A percentile compares a stretch with the other conserved stretches of the same genome.
Evolutionary conservation across 2,329 filamentous ascomycete species (phyloP).

Genomic region (Plenodomus lindquistii): DNA sequence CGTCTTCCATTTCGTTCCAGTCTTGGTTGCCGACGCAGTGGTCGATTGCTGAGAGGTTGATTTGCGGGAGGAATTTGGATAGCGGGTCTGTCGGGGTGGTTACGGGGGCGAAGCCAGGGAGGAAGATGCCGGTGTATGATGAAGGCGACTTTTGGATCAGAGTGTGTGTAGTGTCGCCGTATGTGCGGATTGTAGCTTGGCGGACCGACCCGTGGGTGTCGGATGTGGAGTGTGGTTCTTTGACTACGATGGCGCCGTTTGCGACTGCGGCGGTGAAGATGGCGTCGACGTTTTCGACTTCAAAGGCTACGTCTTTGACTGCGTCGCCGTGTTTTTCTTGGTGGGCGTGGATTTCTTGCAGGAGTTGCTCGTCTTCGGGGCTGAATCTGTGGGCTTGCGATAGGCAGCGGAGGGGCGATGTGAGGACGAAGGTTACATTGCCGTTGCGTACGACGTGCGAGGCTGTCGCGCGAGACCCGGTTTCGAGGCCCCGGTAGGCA

Average conservation of each 20-base stretch:
- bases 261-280: slow-evolving; percentile 76
- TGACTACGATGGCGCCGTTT: slow-evolving; percentile 65
- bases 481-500: slow-evolving; percentile 87
- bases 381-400: slow-evolving; percentile 37
- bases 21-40: slow-evolving; percentile 98
- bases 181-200: slow-evolving; percentile 83
- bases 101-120: slow-evolving; percentile 76
- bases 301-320: slow-evolving; percentile 93
- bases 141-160: slow-evolving; percentile 70
- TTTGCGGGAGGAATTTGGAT: slow-evolving; percentile 59
- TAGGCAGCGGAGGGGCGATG: slow-evolving; percentile 69
- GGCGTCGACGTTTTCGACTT: slow-evolving; percentile 84
- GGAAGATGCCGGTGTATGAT: slow-evolving; percentile 73
- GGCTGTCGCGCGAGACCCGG: slow-evolving; percentile 76
- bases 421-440: slow-evolving; percentile 79
- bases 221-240: slow-evolving; percentile 56
- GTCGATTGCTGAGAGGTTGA: slow-evolving; percentile 76
- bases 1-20: slow-evolving; percentile 81
- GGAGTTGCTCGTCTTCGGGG: slow-evolving; percentile 63
- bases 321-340: slow-evolving; percentile 88
- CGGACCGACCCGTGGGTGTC: slow-evolving; percentile 70
- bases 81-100: slow-evolving; percentile 51
- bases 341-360: slow-evolving; percentile 79
- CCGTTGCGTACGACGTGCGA: slow-evolving; percentile 83
- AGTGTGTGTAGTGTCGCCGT: slow-evolving; percentile 94